A percentile compares a stretch with the other conserved stretches of the same genome.
phyloP scores from a whole-genome alignment of 2,329 filamentous ascomycete species.

The Colletotrichum melonis region DNA sequence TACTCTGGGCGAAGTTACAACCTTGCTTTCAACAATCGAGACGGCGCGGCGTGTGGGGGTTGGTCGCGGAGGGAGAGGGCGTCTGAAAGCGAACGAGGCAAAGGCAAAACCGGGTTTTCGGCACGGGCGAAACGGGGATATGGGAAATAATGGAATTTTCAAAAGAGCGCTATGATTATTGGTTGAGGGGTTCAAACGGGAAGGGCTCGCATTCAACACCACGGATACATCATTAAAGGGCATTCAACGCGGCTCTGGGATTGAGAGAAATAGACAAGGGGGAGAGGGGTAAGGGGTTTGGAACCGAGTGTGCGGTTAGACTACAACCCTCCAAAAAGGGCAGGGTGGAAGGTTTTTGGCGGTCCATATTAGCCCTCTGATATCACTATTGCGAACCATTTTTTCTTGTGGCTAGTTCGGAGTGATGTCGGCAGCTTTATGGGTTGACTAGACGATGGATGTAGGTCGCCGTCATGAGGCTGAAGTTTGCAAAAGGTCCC shows the following conservation, averaged over 20 bases:
- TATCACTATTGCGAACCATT: background rate
- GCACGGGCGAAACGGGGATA: background rate
- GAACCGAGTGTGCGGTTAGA: background rate
- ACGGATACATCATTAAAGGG: background rate
- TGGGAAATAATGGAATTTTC: conserved; percentile 21
- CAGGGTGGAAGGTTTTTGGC: background rate
- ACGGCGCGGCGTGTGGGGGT: background rate
- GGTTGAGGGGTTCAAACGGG: background rate
- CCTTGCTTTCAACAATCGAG: conserved; percentile 1
- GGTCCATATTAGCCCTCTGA: background rate
- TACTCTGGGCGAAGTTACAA: background rate
- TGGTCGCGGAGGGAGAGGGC: background rate
- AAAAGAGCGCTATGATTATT: background rate
- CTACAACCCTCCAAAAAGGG: background rate
- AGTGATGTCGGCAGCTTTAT: background rate
- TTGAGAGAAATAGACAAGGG: background rate
- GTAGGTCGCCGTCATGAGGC: background rate
- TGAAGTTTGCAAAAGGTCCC: background rate
- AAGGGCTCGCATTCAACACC: conserved; percentile 7
- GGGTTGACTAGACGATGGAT: background rate
- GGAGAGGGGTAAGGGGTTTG: background rate
- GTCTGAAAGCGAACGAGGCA: background rate
- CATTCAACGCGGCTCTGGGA: conserved; percentile 10
- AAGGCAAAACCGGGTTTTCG: background rate
- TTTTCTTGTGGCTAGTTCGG: background rate